Evolutionary conservation across 2,329 filamentous ascomycete genomes (phyloP).

Genomic region (Uncinocarpus reesii): DNA sequence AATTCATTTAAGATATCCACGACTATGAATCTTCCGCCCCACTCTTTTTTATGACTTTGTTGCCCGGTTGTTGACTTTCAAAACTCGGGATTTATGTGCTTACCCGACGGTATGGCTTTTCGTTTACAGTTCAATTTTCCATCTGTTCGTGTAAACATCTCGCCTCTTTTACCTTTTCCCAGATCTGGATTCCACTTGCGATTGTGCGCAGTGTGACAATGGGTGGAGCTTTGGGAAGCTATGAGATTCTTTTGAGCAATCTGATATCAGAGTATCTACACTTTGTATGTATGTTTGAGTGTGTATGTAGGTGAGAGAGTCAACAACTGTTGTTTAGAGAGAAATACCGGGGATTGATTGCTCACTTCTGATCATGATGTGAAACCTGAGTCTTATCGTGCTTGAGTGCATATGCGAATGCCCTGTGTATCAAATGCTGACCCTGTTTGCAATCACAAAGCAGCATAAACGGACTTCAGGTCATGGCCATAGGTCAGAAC

Average conservation of each 20-base stretch:
- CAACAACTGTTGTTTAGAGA: constrained; percentile 4
- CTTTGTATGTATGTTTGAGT: constrained; percentile 11
- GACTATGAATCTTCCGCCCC: constrained; percentile 10
- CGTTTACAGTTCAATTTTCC: not conserved
- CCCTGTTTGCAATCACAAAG: too few relatives aligned
- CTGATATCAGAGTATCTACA: not conserved
- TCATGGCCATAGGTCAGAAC: too few relatives aligned
- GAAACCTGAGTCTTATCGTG: too few relatives aligned
- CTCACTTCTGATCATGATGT: too few relatives aligned
- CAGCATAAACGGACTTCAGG: too few relatives aligned
- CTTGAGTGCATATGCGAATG: too few relatives aligned
- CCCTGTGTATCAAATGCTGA: too few relatives aligned
- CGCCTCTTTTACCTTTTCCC: not conserved
- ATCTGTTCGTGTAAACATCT: not conserved
- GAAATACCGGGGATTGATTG: not conserved
- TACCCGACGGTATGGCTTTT: constrained; percentile 7
- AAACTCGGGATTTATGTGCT: constrained; percentile 9
- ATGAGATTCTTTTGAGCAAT: not conserved
- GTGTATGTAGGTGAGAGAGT: constrained; percentile 5
- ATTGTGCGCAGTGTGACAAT: not conserved
- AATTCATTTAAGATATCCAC: constrained; percentile 11
- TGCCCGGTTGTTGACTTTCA: not conserved
- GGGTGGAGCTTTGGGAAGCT: constrained; percentile 1
- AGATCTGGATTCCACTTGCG: not conserved
- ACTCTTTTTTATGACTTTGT: constrained; percentile 8